These are phyloP conservation scores for Tolypocladium pustulatum DNA, from an alignment of 2,329 filamentous ascomycete species.

Conservation along the genomic window DNA sequence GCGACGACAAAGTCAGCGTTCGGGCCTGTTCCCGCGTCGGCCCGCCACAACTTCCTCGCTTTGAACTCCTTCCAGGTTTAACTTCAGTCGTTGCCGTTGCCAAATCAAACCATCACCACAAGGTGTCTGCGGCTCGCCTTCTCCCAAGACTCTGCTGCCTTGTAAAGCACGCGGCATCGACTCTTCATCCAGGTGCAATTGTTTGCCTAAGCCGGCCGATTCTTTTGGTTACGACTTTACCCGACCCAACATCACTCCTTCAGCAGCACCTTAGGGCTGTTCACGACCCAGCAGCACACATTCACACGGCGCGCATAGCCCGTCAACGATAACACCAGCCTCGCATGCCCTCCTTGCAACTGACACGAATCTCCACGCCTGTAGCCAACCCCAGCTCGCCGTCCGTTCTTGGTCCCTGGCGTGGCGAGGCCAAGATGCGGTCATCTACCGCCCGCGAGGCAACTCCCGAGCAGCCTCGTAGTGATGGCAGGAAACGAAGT, in stretches of 20 bases:
- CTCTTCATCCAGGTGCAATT: conserved; percentile 8
- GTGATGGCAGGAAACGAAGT: background rate
- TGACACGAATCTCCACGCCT: background rate
- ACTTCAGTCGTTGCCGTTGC: background rate
- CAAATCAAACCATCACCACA: background rate
- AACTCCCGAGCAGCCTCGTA: background rate
- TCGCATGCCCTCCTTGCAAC: background rate
- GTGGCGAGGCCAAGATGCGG: background rate
- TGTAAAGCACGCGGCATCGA: background rate
- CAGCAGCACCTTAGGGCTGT: conserved; percentile 8
- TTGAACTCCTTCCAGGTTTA: background rate
- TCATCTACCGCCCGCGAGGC: background rate
- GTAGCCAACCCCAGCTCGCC: background rate
- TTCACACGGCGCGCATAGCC: background rate
- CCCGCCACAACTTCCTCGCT: background rate
- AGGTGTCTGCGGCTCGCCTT: background rate
- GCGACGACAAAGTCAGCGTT: background rate
- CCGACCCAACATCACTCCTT: conserved; percentile 15
- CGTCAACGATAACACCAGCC: background rate
- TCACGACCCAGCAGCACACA: background rate
- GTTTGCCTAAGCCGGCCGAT: conserved; percentile 6
- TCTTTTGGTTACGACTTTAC: conserved; percentile 22
- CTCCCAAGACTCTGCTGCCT: background rate
- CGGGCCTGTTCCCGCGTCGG: background rate
- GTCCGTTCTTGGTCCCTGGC: background rate